Evolutionary conservation across 768 basidiomycete species (phyloP), one percentile per base, ranked within the genome.

Genomic region (Amanita fuliginea): DNA sequence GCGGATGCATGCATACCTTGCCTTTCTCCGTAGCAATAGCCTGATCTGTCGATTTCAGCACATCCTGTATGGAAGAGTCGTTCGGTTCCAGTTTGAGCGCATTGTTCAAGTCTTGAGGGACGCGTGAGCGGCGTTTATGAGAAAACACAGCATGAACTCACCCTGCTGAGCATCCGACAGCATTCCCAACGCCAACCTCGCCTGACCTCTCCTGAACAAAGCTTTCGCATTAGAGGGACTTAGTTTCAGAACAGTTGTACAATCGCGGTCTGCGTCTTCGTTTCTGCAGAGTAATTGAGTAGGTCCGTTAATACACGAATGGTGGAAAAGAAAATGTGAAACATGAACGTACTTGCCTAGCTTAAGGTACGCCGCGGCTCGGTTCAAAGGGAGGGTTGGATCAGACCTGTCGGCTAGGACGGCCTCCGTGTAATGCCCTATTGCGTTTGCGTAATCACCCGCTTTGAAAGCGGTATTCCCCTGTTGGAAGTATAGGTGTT

Each of bases 331-430:
- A 6, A 26, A 26, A 26, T 26, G 1, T 21, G 32, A 37, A 47
- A 37, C 47, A 46, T 51, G 57, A 65, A 83, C 90, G 70, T 73
- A 92, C 92, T 95, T 96, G 77, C 81, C 83, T 69, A 95, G 77
- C 74, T 92, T 94, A 53, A 97, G 75, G 69, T 94, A 94, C 22
- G 91, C 89, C 32, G 89, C 86, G 3, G 91, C 88, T 39, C 94
- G 80, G 61, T 97, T 97, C 30, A 94, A 72, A 30, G 84, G 81
- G 54, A 83, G 86, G 0, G 88, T 85, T n/a, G 77, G 70, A 57
- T 95, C 88, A 0, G 61, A 68, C 9, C 68, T 62, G 63, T 94
- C 83, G 1, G 81, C 76, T 16, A 89, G 62, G 40, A 86, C 79
- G 3, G 94, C 93, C 1, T 78, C 67, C 28, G 87, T 85, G 66